phyloP scores from a whole-genome alignment of 495 filamentous ascomycete species.

The Neurospora sp. region DNA sequence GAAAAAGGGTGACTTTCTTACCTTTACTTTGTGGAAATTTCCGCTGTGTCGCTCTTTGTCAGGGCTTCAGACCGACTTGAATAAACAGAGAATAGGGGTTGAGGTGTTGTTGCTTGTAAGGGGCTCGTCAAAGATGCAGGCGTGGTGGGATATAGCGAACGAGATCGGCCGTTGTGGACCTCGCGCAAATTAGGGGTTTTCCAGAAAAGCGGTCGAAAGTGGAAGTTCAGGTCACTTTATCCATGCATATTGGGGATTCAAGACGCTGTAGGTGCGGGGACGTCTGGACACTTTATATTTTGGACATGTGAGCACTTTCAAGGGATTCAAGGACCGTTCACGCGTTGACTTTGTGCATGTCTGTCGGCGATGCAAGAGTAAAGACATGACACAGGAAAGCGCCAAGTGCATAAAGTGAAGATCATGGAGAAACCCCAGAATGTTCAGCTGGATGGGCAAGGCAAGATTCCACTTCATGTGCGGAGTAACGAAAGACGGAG shows the following conservation, averaged over 20 bases:
- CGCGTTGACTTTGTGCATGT: not conserved
- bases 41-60: not conserved
- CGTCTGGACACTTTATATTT: not conserved
- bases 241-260: not conserved
- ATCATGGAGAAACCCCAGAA: not conserved
- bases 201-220: not conserved
- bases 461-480: not conserved
- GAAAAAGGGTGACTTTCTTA: not conserved
- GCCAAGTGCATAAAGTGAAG: not conserved
- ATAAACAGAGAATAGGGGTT: not conserved
- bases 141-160: not conserved
- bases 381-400: not conserved
- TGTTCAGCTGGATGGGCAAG: not conserved
- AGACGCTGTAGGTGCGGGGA: not conserved
- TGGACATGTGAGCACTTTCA: not conserved
- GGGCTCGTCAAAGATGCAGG: not conserved
- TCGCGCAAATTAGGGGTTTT: not conserved
- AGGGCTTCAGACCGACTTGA: not conserved
- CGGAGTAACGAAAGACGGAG: not conserved
- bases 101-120: not conserved
- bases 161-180: not conserved
- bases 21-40: not conserved
- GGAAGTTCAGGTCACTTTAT: not conserved
- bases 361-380: not conserved
- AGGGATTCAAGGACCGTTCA: not conserved